phyloP scores from a whole-genome alignment of 2,329 filamentous ascomycete species.

The Penicillium sp. region DNA sequence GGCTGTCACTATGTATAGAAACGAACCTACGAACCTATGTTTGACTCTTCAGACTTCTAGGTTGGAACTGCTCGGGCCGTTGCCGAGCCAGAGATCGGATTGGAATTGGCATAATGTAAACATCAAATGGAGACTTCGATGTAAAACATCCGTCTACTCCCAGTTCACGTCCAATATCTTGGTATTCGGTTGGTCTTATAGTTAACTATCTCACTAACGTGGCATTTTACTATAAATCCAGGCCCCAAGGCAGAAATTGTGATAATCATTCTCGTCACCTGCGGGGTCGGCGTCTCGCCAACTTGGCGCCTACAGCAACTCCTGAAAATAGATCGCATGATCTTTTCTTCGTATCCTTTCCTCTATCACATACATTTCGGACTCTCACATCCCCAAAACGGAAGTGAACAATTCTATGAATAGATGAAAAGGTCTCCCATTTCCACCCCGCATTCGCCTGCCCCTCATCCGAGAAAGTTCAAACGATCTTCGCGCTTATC shows the following conservation, averaged over 20 bases:
- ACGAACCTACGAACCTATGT: too few relatives aligned
- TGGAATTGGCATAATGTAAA: not conserved
- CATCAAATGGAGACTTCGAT: too few relatives aligned
- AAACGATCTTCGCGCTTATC: conserved; percentile 16
- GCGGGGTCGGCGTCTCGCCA: conserved; percentile 22
- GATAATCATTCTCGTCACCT: conserved; percentile 18
- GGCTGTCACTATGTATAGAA: conserved; percentile 22
- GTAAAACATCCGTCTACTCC: too few relatives aligned
- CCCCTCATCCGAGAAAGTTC: not conserved
- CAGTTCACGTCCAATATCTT: not conserved
- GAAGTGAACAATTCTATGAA: conserved; percentile 3
- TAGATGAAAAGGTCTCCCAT: conserved; percentile 1
- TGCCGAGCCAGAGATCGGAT: not conserved
- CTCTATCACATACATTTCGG: not conserved
- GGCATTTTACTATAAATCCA: not conserved
- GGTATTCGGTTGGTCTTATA: too few relatives aligned
- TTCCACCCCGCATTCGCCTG: conserved; percentile 4
- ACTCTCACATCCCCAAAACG: not conserved
- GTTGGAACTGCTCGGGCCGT: conserved; percentile 5
- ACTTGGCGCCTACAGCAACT: conserved; percentile 15
- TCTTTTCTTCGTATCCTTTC: conserved; percentile 2
- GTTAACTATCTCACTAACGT: not conserved
- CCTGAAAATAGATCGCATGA: not conserved
- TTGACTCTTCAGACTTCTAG: too few relatives aligned
- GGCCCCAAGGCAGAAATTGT: conserved; percentile 12